Evolutionary conservation across 352 stramenopile species (phyloP), one percentile per base, ranked within the genome.

Genomic region (Globisporangium spiculum): DNA sequence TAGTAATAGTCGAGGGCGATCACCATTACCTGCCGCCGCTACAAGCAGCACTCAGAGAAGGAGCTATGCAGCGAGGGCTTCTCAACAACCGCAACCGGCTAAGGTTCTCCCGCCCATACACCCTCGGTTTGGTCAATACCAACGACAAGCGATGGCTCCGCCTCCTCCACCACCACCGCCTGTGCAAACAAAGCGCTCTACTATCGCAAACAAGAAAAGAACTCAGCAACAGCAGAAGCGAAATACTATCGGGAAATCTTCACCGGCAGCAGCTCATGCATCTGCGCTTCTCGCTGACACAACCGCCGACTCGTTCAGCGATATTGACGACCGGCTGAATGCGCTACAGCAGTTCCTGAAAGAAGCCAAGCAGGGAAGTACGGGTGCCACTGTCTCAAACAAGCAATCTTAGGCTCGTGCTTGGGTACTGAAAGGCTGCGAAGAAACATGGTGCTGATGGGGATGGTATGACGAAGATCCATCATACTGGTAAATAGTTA

Each of bases 241-340:
- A 9, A n/a, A 14, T 27, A 22, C 22, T 27, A 22, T 16, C 1
- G 18, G 38, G 24, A 44, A 59, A 66, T 22, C 18, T 27, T 36
- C 63, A 20, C 6, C 53, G 50, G 70, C 75, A 5, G 6, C 16
- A 9, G n/a, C 44, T 2, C 44, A 22, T 5, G 44, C 44, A 7
- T 66, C 71, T 54, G 78, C 75, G 10, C 61, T 91, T 7, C 60
- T 90, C 4, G 74, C 71, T 9, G 84, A 91, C 55, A 92, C 81
- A 9, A 91, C 85, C 0, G 60, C 84, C 4, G 84, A 93, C 58
- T 93, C 85, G 46, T 93, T 95, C 66, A 93, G 84, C 50, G 86
- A 96, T 60, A 92, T 96, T 59, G 88, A 96, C 66, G 86, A 94
- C n/a, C 80, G 88, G 6, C 68, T 94, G 41, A 93, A 83, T 32